These are phyloP conservation scores for Penicillium psychrofluorescens DNA, from an alignment of 495 filamentous ascomycete species.

Conservation along the genomic window DNA sequence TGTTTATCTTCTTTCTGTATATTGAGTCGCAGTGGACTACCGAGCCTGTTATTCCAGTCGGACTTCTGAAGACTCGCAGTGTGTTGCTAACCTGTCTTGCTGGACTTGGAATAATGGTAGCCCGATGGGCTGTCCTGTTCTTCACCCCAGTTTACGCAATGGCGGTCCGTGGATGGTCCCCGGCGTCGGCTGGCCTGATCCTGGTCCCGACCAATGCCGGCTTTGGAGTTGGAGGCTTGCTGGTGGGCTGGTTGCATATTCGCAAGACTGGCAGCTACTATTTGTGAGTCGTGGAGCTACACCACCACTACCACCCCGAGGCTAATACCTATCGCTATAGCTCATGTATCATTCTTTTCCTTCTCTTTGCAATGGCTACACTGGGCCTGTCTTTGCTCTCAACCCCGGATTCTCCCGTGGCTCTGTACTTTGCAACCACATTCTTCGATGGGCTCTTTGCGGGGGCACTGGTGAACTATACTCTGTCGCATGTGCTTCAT, in stretches of 20 bases:
- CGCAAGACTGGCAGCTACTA: conserved; percentile 60
- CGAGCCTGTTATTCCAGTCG: conserved; percentile 65
- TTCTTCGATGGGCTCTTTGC: conserved; percentile 64
- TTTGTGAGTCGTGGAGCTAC: conserved; percentile 21
- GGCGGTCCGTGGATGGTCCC: conserved; percentile 56
- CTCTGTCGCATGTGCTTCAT: conserved; percentile 66
- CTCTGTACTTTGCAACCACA: conserved; percentile 44
- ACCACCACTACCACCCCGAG: neutral
- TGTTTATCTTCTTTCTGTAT: conserved; percentile 50
- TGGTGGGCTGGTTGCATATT: conserved; percentile 66
- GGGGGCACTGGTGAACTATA: conserved; percentile 68
- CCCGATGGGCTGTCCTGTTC: conserved; percentile 71
- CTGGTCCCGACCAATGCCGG: conserved; percentile 70
- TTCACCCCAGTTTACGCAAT: conserved; percentile 70
- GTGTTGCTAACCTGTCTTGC: conserved; percentile 61
- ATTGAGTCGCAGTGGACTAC: conserved; percentile 48
- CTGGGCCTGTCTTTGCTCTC: conserved; percentile 43
- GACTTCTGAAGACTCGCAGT: conserved; percentile 53
- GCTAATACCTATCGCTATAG: conserved; percentile 11
- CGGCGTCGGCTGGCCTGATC: conserved; percentile 60
- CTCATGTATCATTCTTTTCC: conserved; percentile 45
- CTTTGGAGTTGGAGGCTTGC: conserved; percentile 61
- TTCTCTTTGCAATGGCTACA: conserved; percentile 46
- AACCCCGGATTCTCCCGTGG: conserved; percentile 34
- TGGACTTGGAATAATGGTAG: conserved; percentile 65